Conservation (phyloP, 2,329 filamentous ascomycete genomes). For the Pseudogymnoascus sp. region DNA sequence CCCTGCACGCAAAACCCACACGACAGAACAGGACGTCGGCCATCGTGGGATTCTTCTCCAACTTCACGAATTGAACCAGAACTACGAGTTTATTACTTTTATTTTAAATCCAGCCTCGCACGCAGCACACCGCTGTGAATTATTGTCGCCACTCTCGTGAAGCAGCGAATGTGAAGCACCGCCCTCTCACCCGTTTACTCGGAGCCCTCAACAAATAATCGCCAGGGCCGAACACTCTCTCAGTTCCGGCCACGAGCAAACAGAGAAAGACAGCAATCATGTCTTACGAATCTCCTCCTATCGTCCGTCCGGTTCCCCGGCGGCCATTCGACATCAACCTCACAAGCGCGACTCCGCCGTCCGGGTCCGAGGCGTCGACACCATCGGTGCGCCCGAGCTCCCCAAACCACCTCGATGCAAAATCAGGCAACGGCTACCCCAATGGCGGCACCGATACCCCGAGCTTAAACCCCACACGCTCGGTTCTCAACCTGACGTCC, state of each 20-base stretch:
- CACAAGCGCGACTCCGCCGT: slow-evolving; percentile 37
- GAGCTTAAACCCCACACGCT: slow-evolving; percentile 61
- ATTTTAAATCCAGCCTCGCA: not conserved
- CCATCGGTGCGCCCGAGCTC: slow-evolving; percentile 44
- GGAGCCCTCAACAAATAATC: not conserved
- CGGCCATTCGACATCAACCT: slow-evolving; percentile 59
- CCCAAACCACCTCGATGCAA: slow-evolving; percentile 54
- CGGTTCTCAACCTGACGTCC: slow-evolving; percentile 76
- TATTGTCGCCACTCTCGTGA: not conserved
- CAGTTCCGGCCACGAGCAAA: not conserved
- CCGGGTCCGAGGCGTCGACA: slow-evolving; percentile 29
- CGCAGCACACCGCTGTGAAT: not conserved
- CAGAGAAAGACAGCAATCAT: slow-evolving; percentile 16
- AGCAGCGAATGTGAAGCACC: not conserved
- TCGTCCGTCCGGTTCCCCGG: slow-evolving; percentile 63
- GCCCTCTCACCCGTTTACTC: not conserved
- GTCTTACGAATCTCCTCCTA: slow-evolving; percentile 36
- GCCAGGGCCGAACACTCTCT: not conserved
- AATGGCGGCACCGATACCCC: slow-evolving; percentile 23
- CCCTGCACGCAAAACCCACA: slow-evolving; percentile 1
- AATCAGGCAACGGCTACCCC: slow-evolving; percentile 35
- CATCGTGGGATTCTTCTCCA: not conserved
- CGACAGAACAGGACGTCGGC: not conserved
- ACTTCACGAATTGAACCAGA: not conserved
- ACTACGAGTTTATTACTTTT: not conserved